phyloP scores from a whole-genome alignment of 2,329 filamentous ascomycete genomes.

The Colletotrichum phormii region DNA sequence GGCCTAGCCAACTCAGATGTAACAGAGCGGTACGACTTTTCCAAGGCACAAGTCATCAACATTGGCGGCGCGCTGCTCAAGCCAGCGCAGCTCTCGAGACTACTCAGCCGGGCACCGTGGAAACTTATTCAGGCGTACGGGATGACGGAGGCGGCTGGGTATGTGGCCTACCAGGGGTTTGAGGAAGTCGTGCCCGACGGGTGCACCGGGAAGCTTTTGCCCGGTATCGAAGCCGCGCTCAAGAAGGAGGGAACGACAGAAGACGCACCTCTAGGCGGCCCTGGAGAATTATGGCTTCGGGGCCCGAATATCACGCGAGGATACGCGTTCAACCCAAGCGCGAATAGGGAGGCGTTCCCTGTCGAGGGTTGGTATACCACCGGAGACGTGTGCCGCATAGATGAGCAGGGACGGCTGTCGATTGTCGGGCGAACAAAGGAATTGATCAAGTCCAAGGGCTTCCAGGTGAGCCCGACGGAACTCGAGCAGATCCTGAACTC shows the following conservation, averaged over 20 bases:
- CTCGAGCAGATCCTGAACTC: constrained; percentile 50
- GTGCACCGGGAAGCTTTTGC: constrained; percentile 49
- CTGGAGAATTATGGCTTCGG: constrained; percentile 57
- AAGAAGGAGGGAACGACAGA: constrained; percentile 50
- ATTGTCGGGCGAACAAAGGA: constrained; percentile 54
- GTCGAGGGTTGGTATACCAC: constrained; percentile 56
- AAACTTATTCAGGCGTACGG: constrained; percentile 55
- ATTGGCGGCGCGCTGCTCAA: constrained; percentile 51
- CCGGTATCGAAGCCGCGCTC: constrained; percentile 52
- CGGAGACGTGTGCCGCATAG: constrained; percentile 55
- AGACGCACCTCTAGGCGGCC: constrained; percentile 49
- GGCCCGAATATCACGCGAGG: constrained; percentile 56
- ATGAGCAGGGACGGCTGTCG: constrained; percentile 45
- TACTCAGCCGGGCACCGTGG: constrained; percentile 49
- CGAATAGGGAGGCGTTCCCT: constrained; percentile 51
- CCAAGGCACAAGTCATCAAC: constrained; percentile 49
- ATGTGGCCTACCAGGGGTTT: constrained; percentile 53
- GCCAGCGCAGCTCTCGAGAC: constrained; percentile 45
- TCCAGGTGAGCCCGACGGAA: constrained; percentile 53
- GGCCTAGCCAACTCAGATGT: constrained; percentile 50
- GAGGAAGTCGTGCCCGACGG: constrained; percentile 47
- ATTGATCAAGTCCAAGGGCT: constrained; percentile 56
- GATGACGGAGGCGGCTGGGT: constrained; percentile 58
- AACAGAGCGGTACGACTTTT: constrained; percentile 50
- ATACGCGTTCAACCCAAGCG: constrained; percentile 54